A percentile compares a stretch with the other conserved stretches of the same genome.
Conservation (phyloP, 1,139 yeast species). For the Magnusiomyces clavatus region DNA sequence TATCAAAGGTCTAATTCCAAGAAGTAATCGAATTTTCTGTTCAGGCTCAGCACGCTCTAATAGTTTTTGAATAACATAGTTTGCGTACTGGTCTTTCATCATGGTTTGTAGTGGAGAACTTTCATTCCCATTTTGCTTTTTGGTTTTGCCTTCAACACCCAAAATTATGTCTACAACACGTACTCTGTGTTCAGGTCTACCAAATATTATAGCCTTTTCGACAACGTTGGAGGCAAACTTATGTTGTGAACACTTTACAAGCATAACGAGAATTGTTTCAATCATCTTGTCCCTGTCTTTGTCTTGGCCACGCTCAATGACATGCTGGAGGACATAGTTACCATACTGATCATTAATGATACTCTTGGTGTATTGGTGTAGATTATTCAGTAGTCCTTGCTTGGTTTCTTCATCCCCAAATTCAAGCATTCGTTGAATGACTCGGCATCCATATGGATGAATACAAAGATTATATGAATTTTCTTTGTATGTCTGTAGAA, state of each 20-base stretch:
- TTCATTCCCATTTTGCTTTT: constrained; percentile 17
- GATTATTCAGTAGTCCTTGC: constrained; percentile 56
- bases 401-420: constrained; percentile 52
- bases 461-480: constrained; percentile 86
- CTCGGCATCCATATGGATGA: constrained; percentile 97
- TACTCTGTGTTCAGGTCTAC: constrained; percentile 54
- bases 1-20: constrained; percentile 35
- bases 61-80: constrained; percentile 90
- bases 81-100: constrained; percentile 98
- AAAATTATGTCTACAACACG: constrained; percentile 57
- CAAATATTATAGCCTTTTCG: constrained; percentile 81
- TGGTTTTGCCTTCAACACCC: constrained; percentile 18
- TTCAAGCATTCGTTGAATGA: constrained; percentile 85
- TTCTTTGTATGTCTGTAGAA: constrained; percentile 62
- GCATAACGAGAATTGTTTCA: constrained; percentile 45
- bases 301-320: constrained; percentile 68
- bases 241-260: constrained; percentile 81
- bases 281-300: constrained; percentile 47
- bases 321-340: constrained; percentile 93
- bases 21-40: constrained; percentile 39
- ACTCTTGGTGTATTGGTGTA: constrained; percentile 64
- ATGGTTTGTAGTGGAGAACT: constrained; percentile 36
- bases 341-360: constrained; percentile 96
- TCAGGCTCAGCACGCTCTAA: constrained; percentile 67
- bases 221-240: constrained; percentile 97